Base-by-base conservation (phyloP, 345 rosid species). In the Excoecaria agallocha region DNA sequence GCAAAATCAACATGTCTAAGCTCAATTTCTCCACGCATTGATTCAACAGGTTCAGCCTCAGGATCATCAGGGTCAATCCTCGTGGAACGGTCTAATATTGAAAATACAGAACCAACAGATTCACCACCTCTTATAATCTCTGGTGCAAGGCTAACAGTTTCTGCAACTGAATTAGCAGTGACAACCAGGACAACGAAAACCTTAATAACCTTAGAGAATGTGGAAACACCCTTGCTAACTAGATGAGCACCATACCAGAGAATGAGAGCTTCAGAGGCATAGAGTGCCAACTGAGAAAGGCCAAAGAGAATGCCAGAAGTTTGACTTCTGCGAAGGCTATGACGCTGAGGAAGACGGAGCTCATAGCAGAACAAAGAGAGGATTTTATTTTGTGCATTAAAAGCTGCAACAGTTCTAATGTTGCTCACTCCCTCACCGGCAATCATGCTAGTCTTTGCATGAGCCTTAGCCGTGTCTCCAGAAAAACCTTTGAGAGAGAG, bases 371-470 rank as follows among this genome's bases (percentile, higher is more conserved):
- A 95, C 70, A 95, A 82, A 43, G 96, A 91, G 38, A 91, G 86
- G 80, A 95, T 89, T 82, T 90, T 95, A 86, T 83, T 80, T 70
- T 95, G 99, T 0, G 99, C 98, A 82, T 95, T 95, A 82, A 95
- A 95, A 2, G 99, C 99, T 6, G 99, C 99, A 49, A 95, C 99
- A 0, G 99, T 95, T 77, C 99, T 82, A 70, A 95, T 93, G 76
- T 95, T 95, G 88, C 99, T 95, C 58, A 95, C 99, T 77, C 99
- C 99, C 79, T 95, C 99, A 52, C 99, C 99, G 6, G 99, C 99
- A 72, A 95, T 95, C 99, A 95, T 95, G 85, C 98, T 93, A 17
- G 99, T 93, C 88, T 95, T 95, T 7, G 99, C 99, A 74, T 95
- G 99, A 15, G 99, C 99, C 86, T 95, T 91, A 56, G 99, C 99